Base-by-base conservation (phyloP, 2,329 filamentous ascomycete genomes). In the Ceratocystis destructans region DNA sequence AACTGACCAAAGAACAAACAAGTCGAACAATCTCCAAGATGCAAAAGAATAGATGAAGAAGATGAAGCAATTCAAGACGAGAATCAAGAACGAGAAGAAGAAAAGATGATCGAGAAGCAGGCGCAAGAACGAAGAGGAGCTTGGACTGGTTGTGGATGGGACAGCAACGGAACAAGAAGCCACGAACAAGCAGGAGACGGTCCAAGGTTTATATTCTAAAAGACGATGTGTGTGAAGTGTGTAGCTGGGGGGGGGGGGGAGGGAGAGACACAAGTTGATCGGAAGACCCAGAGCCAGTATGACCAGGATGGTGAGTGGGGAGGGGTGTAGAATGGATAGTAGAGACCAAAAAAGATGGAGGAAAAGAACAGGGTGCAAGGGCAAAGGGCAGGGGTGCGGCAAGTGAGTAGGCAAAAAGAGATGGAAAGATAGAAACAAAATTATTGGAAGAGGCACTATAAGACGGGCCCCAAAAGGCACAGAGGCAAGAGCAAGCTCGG, bases 121-220 rank as follows among this genome's bases (percentile, higher is more conserved):
- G 53, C 53, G 31, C 53, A 63, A 41, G 20, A 63, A 62, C 22
- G 59, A 61, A n/a, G 59, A 65, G 55, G 53, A 65, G 55, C 50
- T 59, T 61, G 62, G 46, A 55, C 55, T 64, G 61, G 41, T 64
- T 67, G 37, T 12, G 61, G 65, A 67, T 62, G 53, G 37, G 62
- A 57, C 46, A 57, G 25, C 20, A 44, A 66, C 46, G 46, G 55
- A 48, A 66, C 64, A 66, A 61, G 45, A 63, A 63, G 61, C 61
- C 44, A 63, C 20, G 41, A 41, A 41, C 46, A 33, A 45, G 25
- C 61, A 45, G 61, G 61, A 63, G 65, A 67, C 31, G 41, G 65
- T 61, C 65, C 50, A 67, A 53, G 65, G 65, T 63, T 67, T 67
- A 63, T 67, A 67, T 67, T 67, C 62, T 67, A 64, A 57, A 33